A percentile compares a stretch with the other conserved stretches of the same genome.
phyloP scores from a whole-genome alignment of 805 yeast genomes.

The Metschnikowia sp. region DNA sequence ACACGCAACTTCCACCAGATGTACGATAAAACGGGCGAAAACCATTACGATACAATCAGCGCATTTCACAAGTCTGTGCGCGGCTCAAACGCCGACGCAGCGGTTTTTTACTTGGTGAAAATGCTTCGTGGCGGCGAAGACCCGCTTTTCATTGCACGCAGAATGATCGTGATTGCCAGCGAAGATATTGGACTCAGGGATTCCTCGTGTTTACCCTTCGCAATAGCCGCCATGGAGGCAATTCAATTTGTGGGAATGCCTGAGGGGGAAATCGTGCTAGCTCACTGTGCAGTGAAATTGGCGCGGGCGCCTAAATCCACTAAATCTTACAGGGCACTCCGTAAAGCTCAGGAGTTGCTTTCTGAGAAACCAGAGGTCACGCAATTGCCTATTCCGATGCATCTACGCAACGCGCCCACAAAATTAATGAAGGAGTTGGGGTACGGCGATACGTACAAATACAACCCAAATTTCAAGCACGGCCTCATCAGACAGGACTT shows the following conservation, averaged over 20 bases:
- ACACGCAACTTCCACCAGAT: conserved; percentile 48
- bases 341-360: conserved; percentile 57
- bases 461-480: conserved; percentile 74
- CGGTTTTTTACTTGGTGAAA: conserved; percentile 78
- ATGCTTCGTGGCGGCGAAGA: conserved; percentile 95
- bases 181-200: conserved; percentile 92
- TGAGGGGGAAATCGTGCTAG: conserved; percentile 84
- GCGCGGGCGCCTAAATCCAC: conserved; percentile 86
- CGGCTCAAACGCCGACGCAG: conserved; percentile 87
- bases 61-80: conserved; percentile 93
- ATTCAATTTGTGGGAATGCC: conserved; percentile 92
- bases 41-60: conserved; percentile 91
- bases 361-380: conserved; percentile 55
- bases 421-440: conserved; percentile 84
- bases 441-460: conserved; percentile 80
- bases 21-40: conserved; percentile 86
- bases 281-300: conserved; percentile 89
- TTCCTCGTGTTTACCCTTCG: conserved; percentile 80
- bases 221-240: conserved; percentile 80
- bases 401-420: conserved; percentile 94
- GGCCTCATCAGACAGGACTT: conserved; percentile 76
- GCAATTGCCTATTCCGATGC: conserved; percentile 69
- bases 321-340: conserved; percentile 78
- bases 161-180: conserved; percentile 92
- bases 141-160: conserved; percentile 80